phyloP scores from a whole-genome alignment of 2,329 filamentous ascomycete species.

The Cordyceps sp. region DNA sequence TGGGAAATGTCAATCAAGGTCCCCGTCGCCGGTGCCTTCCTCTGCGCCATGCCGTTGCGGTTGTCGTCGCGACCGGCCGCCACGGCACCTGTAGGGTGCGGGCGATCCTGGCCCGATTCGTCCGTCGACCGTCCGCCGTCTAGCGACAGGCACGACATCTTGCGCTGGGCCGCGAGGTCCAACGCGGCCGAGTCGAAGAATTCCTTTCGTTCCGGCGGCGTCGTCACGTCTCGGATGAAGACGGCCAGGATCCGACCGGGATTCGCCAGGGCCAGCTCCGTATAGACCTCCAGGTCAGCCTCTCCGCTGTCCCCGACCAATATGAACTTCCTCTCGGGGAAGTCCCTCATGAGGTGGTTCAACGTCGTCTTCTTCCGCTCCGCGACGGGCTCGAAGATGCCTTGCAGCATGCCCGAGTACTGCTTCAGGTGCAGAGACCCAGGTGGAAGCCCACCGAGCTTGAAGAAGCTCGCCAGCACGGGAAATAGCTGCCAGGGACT shows the following conservation, averaged over 20 bases:
- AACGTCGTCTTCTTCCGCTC: slow-evolving; percentile 85
- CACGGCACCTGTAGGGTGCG: too few species aligned
- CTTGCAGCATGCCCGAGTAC: slow-evolving; percentile 92
- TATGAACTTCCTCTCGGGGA: slow-evolving; percentile 77
- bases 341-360: slow-evolving; percentile 73
- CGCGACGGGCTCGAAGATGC: slow-evolving; percentile 93
- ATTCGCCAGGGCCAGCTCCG: slow-evolving; percentile 72
- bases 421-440: slow-evolving; percentile 94
- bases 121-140: slow-evolving; percentile 6
- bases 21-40: slow-evolving; percentile 27
- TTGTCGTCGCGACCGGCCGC: slow-evolving; percentile 6
- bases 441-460: slow-evolving; percentile 59
- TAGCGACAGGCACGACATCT: slow-evolving; percentile 9
- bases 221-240: slow-evolving; percentile 93
- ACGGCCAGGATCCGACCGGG: slow-evolving; percentile 71
- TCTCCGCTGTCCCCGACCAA: slow-evolving; percentile 93
- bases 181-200: slow-evolving; percentile 56
- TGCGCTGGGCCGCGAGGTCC: slow-evolving; percentile 11
- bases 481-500: slow-evolving; percentile 97
- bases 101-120: too few species aligned
- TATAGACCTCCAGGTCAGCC: slow-evolving; percentile 93
- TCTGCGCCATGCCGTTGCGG: neutral
- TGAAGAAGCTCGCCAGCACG: slow-evolving; percentile 72
- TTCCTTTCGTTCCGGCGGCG: slow-evolving; percentile 44
- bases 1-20: slow-evolving; percentile 45